Evolutionary conservation across 257 asterid genomes (phyloP).

Genomic region (Echium plantagineum): DNA sequence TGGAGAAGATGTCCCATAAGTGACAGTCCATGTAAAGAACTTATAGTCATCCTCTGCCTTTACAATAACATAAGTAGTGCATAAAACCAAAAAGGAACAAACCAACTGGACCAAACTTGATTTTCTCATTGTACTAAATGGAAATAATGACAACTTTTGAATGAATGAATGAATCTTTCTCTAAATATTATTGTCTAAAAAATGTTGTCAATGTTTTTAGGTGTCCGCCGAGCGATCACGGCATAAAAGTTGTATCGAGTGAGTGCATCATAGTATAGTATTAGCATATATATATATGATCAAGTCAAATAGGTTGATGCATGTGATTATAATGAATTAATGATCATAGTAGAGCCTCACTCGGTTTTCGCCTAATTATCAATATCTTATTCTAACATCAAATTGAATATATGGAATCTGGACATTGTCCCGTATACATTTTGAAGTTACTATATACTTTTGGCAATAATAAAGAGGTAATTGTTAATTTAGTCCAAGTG

Average conservation of each 20-base stretch:
- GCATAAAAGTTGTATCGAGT: too few relatives aligned
- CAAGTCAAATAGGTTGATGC: too few relatives aligned
- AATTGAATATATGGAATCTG: background rate
- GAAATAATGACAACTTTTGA: constrained; percentile 24
- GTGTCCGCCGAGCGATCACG: too few relatives aligned
- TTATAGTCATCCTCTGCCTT: constrained; percentile 79
- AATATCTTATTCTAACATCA: background rate
- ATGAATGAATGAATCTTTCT: constrained; percentile 16
- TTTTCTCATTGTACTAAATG: constrained; percentile 35
- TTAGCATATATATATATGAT: too few relatives aligned
- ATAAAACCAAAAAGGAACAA: constrained; percentile 31
- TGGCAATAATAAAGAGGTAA: too few relatives aligned
- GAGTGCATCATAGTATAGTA: too few relatives aligned
- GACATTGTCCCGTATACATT: too few relatives aligned
- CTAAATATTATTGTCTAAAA: constrained; percentile 10
- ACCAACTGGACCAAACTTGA: constrained; percentile 19
- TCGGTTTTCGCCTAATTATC: background rate
- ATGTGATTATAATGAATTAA: too few relatives aligned
- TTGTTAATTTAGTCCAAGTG: too few relatives aligned
- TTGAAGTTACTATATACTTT: too few relatives aligned
- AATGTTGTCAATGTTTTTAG: background rate
- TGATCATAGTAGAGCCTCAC: background rate
- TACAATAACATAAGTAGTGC: constrained; percentile 33
- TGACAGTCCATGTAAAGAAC: constrained; percentile 71
- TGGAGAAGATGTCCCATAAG: constrained; percentile 73